Evolutionary conservation across 2,329 filamentous ascomycete species (phyloP).

Genomic region (Nectriaceae sp.): DNA sequence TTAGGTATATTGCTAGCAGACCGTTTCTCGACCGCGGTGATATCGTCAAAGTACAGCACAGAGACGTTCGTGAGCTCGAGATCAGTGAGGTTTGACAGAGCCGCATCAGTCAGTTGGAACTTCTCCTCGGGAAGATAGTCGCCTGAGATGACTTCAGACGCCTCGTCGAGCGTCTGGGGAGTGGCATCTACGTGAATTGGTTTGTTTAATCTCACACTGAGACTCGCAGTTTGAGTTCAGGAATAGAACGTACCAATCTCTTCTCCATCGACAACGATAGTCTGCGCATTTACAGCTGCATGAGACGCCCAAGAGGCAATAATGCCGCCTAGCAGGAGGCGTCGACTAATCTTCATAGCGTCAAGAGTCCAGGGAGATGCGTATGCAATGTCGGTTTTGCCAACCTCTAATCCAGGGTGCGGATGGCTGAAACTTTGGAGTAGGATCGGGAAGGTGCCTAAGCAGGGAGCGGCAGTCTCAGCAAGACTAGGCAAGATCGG

Average conservation of each 20-base stretch:
- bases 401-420: too few relatives aligned
- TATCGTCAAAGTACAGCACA: conserved; percentile 12
- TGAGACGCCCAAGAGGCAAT: conserved; percentile 7
- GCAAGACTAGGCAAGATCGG: too few relatives aligned
- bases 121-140: conserved; percentile 19
- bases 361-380: not conserved
- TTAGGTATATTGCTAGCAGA: not conserved
- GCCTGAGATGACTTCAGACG: conserved; percentile 13
- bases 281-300: conserved; percentile 12
- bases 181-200: conserved; percentile 12
- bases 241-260: conserved; percentile 8
- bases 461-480: too few relatives aligned
- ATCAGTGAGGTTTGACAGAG: conserved; percentile 13
- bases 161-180: conserved; percentile 3
- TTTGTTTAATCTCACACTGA: too few relatives aligned
- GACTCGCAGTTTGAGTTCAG: not conserved
- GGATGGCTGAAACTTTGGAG: too few relatives aligned
- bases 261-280: conserved; percentile 16
- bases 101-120: conserved; percentile 17
- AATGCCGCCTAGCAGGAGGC: conserved; percentile 8
- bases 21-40: not conserved
- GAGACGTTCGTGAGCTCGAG: conserved; percentile 11
- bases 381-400: too few relatives aligned
- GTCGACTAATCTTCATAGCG: conserved; percentile 15
- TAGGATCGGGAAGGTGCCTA: too few relatives aligned